Evolutionary conservation across 768 basidiomycete genomes (phyloP).

Genomic region (Termitomyces sp.): DNA sequence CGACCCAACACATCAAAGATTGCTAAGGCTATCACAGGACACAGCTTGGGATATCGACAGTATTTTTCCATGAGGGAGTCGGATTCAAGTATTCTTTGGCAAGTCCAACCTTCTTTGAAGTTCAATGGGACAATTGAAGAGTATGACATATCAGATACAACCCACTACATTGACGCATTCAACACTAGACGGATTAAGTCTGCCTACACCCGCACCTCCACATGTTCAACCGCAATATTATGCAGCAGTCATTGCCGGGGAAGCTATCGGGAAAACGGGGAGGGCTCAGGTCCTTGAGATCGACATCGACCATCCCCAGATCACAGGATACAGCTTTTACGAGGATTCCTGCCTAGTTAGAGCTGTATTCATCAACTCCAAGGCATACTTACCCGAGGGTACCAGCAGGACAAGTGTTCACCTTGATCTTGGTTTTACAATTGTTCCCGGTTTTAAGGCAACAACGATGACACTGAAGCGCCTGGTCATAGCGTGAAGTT

Average conservation of each 20-base stretch:
- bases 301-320: slow-evolving; percentile 33
- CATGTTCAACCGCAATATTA: slow-evolving; percentile 68
- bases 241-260: slow-evolving; percentile 53
- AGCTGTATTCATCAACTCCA: slow-evolving; percentile 54
- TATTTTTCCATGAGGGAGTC: slow-evolving; percentile 64
- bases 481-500: slow-evolving; percentile 38
- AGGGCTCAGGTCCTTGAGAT: slow-evolving; percentile 41
- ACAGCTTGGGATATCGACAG: slow-evolving; percentile 40
- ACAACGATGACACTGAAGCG: slow-evolving; percentile 39
- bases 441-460: slow-evolving; percentile 12
- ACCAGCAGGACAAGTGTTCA: slow-evolving; percentile 35
- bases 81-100: slow-evolving; percentile 71
- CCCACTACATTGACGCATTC: slow-evolving; percentile 54
- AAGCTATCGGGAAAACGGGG: slow-evolving; percentile 48
- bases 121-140: background rate
- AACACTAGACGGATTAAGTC: slow-evolving; percentile 46
- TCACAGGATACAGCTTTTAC: slow-evolving; percentile 62
- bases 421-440: slow-evolving; percentile 33
- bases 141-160: slow-evolving; percentile 43
- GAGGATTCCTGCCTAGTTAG: slow-evolving; percentile 37
- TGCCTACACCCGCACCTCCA: slow-evolving; percentile 44
- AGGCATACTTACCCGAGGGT: slow-evolving; percentile 38
- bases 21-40: slow-evolving; percentile 2
- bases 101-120: background rate
- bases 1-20: background rate